Evolutionary conservation across 2,329 filamentous ascomycete species (phyloP).

Genomic region (Sarocladiaceae sp.): DNA sequence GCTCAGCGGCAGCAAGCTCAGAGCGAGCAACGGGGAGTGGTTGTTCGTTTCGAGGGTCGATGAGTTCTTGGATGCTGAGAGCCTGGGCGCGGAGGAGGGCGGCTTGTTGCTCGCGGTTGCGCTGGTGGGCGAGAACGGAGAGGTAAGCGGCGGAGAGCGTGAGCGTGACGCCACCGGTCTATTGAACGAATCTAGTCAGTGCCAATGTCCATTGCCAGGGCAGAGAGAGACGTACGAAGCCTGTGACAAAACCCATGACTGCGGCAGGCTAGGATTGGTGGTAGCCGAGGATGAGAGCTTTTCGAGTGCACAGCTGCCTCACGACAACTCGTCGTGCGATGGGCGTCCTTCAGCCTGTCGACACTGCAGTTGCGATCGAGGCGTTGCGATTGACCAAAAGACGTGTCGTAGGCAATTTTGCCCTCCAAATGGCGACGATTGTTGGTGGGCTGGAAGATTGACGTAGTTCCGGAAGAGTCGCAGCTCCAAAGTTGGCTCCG

Average conservation of each 20-base stretch:
- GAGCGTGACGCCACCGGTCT: constrained; percentile 72
- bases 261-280: constrained; percentile 6
- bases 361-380: too few relatives aligned
- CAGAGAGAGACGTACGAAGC: constrained; percentile 72
- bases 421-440: too few relatives aligned
- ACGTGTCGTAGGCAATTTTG: too few relatives aligned
- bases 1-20: constrained; percentile 43
- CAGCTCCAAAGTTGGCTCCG: constrained; percentile 6
- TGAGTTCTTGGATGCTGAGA: constrained; percentile 44
- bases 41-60: constrained; percentile 38
- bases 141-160: constrained; percentile 70
- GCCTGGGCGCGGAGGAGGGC: constrained; percentile 51
- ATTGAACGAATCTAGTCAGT: constrained; percentile 10
- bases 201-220: background rate
- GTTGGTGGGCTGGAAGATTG: constrained; percentile 5
- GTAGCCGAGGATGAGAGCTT: constrained; percentile 17
- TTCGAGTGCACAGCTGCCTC: background rate
- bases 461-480: constrained; percentile 8
- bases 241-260: constrained; percentile 65
- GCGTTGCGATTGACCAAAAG: too few relatives aligned
- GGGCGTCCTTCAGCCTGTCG: too few relatives aligned
- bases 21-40: constrained; percentile 43
- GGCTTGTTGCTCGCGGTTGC: constrained; percentile 56
- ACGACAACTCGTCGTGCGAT: too few relatives aligned
- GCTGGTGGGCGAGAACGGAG: constrained; percentile 62